phyloP scores from a whole-genome alignment of 495 filamentous ascomycete species.

The Neurospora terricola region DNA sequence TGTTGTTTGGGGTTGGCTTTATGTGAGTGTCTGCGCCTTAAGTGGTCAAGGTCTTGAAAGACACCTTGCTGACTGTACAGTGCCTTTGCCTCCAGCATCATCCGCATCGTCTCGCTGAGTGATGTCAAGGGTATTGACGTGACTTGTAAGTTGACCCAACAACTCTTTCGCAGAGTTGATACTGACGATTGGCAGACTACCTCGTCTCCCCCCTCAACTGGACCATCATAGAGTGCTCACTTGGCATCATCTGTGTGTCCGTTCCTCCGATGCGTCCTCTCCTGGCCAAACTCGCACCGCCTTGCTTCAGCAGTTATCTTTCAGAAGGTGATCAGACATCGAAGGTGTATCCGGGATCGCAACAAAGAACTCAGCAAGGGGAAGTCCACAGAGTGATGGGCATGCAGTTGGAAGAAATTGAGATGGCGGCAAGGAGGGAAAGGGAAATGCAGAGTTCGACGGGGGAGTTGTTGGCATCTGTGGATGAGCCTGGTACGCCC shows the following conservation, averaged over 20 bases:
- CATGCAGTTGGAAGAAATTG: conserved; percentile 7
- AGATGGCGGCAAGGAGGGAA: not conserved
- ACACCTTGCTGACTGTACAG: conserved; percentile 1
- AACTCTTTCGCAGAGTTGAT: not conserved
- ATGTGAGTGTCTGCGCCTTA: conserved; percentile 9
- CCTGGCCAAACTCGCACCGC: conserved; percentile 7
- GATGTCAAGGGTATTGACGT: conserved; percentile 17
- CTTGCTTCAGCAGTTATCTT: conserved; percentile 2
- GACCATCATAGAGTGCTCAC: conserved; percentile 22
- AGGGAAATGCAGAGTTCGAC: not conserved
- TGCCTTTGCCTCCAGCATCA: conserved; percentile 16
- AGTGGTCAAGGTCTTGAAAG: not conserved
- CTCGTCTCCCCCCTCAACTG: conserved; percentile 19
- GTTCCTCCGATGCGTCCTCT: conserved; percentile 20
- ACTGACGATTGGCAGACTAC: conserved; percentile 8
- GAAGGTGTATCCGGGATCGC: not conserved
- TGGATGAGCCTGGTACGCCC: not conserved
- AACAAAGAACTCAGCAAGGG: not conserved
- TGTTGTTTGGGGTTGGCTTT: conserved; percentile 18
- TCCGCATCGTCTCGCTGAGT: conserved; percentile 11
- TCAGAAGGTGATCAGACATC: not conserved
- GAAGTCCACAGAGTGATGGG: conserved; percentile 5
- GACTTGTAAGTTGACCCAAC: conserved; percentile 8
- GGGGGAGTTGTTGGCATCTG: not conserved
- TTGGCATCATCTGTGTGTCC: conserved; percentile 22